A percentile compares a stretch with the other conserved stretches of the same genome.
These are phyloP conservation scores for Piromyces sp. DNA, from an alignment of 192 early-diverging fungal species.

Conservation along the genomic window DNA sequence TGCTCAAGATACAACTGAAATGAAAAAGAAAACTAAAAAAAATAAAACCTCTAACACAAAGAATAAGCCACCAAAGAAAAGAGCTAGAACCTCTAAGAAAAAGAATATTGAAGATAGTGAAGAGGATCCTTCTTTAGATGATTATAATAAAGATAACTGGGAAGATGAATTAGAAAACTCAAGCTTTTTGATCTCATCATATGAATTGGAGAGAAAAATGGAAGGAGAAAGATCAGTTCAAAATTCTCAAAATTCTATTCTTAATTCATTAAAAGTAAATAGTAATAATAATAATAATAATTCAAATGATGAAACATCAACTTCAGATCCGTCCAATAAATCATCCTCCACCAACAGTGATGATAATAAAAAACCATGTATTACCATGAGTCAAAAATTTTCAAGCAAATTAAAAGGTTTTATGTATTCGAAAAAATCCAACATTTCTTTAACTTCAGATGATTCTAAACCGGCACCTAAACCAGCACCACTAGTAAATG, in stretches of 20 bases:
- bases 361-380: neutral
- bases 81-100: neutral
- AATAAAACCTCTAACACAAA: neutral
- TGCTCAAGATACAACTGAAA: too few relatives aligned
- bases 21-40: neutral
- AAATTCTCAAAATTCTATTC: neutral
- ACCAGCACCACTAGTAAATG: neutral
- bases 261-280: neutral
- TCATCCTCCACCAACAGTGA: neutral
- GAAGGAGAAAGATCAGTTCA: neutral
- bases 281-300: neutral
- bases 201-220: neutral
- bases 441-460: neutral
- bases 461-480: too few relatives aligned
- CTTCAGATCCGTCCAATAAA: neutral
- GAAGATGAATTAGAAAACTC: neutral
- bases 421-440: neutral
- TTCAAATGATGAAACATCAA: neutral
- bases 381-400: neutral
- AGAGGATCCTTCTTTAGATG: neutral
- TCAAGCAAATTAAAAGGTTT: neutral
- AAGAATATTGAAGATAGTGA: neutral
- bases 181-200: neutral
- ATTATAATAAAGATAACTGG: neutral
- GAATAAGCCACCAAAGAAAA: neutral